phyloP scores from a whole-genome alignment of 768 basidiomycete genomes.

The Pleurotus salmoneostramineus region DNA sequence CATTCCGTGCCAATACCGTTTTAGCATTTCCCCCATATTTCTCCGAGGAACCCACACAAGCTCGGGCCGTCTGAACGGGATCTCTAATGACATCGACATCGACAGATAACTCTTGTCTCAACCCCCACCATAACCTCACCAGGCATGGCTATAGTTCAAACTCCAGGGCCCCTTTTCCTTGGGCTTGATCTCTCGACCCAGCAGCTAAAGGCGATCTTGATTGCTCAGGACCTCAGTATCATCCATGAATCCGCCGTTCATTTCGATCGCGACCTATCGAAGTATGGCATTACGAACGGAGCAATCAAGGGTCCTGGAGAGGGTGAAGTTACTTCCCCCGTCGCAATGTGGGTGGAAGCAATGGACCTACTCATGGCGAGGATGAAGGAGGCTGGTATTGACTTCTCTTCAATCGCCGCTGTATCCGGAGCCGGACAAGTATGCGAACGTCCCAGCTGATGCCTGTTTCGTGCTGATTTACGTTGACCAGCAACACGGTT shows the following conservation, averaged over 20 bases:
- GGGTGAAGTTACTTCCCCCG: slow-evolving; percentile 78
- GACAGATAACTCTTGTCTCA: not conserved
- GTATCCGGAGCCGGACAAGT: slow-evolving; percentile 83
- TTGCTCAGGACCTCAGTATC: slow-evolving; percentile 51
- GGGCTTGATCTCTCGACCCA: slow-evolving; percentile 89
- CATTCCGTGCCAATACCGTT: not conserved
- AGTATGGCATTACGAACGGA: slow-evolving; percentile 64
- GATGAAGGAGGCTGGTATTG: slow-evolving; percentile 54
- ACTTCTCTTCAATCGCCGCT: slow-evolving; percentile 53
- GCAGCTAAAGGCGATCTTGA: slow-evolving; percentile 73
- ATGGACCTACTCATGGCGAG: slow-evolving; percentile 71
- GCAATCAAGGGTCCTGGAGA: slow-evolving; percentile 58
- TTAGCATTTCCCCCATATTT: slow-evolving; percentile 3
- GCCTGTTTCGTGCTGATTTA: not conserved
- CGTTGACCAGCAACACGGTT: slow-evolving; percentile 73
- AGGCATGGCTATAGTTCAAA: not conserved
- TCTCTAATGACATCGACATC: not conserved
- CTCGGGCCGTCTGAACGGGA: slow-evolving; percentile 2
- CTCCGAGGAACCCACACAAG: not conserved
- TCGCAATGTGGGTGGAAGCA: slow-evolving; percentile 83
- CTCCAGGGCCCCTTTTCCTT: slow-evolving; percentile 44
- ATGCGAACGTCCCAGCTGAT: slow-evolving; percentile 10
- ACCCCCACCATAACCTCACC: not conserved
- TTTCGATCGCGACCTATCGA: slow-evolving; percentile 77
- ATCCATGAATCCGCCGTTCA: slow-evolving; percentile 70